A percentile compares a stretch with the other conserved stretches of the same genome.
These are phyloP conservation scores for Murraya paniculata DNA, from an alignment of 345 rosid genomes.

Conservation along the genomic window DNA sequence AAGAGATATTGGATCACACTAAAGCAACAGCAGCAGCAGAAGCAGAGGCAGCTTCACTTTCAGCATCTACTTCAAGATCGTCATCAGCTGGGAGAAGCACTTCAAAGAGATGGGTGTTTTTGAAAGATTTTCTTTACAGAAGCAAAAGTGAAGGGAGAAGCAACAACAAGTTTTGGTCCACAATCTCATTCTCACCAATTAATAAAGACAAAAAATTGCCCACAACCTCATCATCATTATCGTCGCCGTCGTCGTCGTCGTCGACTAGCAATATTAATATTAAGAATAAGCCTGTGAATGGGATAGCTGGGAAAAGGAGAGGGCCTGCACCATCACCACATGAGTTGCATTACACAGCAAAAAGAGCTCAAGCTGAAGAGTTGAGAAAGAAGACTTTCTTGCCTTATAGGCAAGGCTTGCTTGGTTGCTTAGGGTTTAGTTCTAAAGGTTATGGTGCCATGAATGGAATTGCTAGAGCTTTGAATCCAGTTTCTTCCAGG, in stretches of 20 bases:
- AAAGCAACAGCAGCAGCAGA: slow-evolving; percentile 30
- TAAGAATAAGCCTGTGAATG: slow-evolving; percentile 37
- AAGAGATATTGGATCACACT: neutral
- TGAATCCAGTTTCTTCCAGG: slow-evolving; percentile 92
- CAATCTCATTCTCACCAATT: slow-evolving; percentile 57
- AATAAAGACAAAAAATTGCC: slow-evolving; percentile 49
- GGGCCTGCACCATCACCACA: slow-evolving; percentile 68
- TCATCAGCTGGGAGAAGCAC: slow-evolving; percentile 82
- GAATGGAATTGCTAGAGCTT: slow-evolving; percentile 81
- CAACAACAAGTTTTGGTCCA: slow-evolving; percentile 69
- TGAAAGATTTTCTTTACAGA: slow-evolving; percentile 78
- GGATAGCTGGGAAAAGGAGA: slow-evolving; percentile 62
- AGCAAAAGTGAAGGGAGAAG: slow-evolving; percentile 97
- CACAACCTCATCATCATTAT: neutral
- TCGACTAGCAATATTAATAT: neutral
- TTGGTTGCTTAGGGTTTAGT: slow-evolving; percentile 96
- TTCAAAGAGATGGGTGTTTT: slow-evolving; percentile 89
- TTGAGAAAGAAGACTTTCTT: slow-evolving; percentile 92
- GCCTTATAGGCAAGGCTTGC: slow-evolving; percentile 90
- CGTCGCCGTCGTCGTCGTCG: neutral
- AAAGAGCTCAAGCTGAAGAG: slow-evolving; percentile 94
- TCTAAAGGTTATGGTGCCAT: slow-evolving; percentile 94
- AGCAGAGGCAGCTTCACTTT: slow-evolving; percentile 38
- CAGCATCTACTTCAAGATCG: slow-evolving; percentile 80
- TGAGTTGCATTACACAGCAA: slow-evolving; percentile 85